Conservation (phyloP, 2,329 filamentous ascomycete genomes). For the Calonectria hongkongensis region DNA sequence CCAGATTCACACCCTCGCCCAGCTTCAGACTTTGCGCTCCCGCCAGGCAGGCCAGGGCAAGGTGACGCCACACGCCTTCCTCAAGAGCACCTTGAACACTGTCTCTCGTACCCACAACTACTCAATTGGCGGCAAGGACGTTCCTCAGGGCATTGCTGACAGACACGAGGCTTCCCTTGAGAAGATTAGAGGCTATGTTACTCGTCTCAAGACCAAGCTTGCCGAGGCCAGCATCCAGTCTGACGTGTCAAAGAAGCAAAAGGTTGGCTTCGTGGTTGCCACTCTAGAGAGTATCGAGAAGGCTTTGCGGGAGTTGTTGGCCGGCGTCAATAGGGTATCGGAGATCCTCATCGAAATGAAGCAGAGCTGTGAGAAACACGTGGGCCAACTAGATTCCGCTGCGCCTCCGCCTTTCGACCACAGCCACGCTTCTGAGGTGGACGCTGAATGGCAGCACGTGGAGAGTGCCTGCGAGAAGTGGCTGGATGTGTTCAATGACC, state of each 20-base stretch:
- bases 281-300: constrained; percentile 3
- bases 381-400: background rate
- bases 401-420: background rate
- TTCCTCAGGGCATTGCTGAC: background rate
- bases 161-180: background rate
- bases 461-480: constrained; percentile 23
- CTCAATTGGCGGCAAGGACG: background rate
- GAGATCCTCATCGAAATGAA: constrained; percentile 10
- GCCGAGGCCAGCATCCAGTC: background rate
- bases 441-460: constrained; percentile 15
- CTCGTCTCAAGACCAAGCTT: background rate
- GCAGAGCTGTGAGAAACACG: background rate
- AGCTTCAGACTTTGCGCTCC: constrained; percentile 1
- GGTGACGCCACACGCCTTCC: background rate
- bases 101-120: background rate
- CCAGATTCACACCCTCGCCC: constrained; percentile 1
- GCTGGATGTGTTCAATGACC: constrained; percentile 3
- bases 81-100: constrained; percentile 1
- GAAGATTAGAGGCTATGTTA: background rate
- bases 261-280: background rate
- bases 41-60: constrained; percentile 1
- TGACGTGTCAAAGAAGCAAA: background rate
- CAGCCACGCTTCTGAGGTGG: constrained; percentile 1
- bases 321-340: background rate
- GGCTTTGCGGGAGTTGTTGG: background rate